Evolutionary conservation across 306 rosid species (phyloP), one percentile per base, ranked within the genome.

Genomic region (Crotalaria pallida): DNA sequence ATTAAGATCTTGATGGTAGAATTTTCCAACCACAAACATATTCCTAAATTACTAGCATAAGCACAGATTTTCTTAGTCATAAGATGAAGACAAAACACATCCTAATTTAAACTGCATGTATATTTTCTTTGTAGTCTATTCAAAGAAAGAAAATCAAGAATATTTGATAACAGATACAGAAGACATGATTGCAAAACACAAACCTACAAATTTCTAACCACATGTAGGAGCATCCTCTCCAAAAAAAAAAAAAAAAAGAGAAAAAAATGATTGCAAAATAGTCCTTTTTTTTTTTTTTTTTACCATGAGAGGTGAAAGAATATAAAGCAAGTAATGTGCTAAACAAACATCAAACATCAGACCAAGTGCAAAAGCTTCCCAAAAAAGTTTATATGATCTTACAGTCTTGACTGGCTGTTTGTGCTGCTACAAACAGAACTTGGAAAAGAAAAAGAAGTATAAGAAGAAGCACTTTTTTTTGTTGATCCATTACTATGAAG

Each of bases 341-440:
- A 56, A 53, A 34, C 26, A 56, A 34, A 19, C 45, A 71, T 77
- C 3, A 60, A 44, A 26, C 36, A 16, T 7, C 69, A 76, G 52
- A 44, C 17, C 36, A 9, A 61, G 50, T 12, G 29, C 23, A 38
- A 50, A 79, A 36, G n/a, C n/a, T n/a, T 22, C 33, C 22, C 27
- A 24, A 36, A 38, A 38, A 21, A 47, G 76, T 71, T 58, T 31
- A 59, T 58, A 33, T 65, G 66, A 75, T 70, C 86, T 79, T 62
- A 83, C 87, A 68, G 56, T 83, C 87, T 62, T 59, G 53, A 58
- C 7, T 72, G 10, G 68, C 27, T 60, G 70, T 83, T 69, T 76
- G 80, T 17, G 80, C 65, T 49, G 82, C 57, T 31, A 76, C 82
- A 76, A 40, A 38, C 77, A 79, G 52, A 83, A 77, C 71, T 18